Conservation (phyloP, 306 rosid genomes). For the Citrullus colocynthis region DNA sequence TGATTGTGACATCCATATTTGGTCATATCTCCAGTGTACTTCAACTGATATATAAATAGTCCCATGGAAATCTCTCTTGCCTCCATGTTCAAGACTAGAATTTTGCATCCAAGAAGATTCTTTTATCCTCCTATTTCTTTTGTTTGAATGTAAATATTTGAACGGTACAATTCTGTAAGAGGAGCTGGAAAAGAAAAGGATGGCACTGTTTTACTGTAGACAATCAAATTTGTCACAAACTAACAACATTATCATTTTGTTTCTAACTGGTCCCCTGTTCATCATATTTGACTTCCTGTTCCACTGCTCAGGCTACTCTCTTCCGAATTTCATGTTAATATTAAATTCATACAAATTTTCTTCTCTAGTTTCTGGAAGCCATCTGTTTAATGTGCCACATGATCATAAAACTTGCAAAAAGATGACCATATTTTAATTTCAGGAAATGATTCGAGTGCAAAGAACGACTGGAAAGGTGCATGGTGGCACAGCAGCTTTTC, state of each 20-base stretch:
- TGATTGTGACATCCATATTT: no score
- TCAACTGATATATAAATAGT: background rate
- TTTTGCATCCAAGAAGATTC: no score
- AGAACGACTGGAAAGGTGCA: conserved; percentile 93
- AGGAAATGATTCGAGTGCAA: conserved; percentile 79
- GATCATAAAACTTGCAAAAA: conserved; percentile 4
- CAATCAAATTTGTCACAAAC: background rate
- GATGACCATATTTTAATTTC: conserved; percentile 17
- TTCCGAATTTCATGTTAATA: background rate
- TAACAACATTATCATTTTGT: background rate
- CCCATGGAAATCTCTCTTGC: background rate
- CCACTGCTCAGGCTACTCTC: background rate
- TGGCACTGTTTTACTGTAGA: background rate
- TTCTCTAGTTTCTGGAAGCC: background rate
- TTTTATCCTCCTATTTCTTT: background rate
- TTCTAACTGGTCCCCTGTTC: background rate
- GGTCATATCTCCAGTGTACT: no score
- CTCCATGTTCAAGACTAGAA: background rate
- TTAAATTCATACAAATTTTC: no score
- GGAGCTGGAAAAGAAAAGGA: background rate
- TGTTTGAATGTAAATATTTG: background rate
- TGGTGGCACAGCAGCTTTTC: conserved; percentile 96
- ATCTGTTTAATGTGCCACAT: background rate
- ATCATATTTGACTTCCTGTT: background rate
- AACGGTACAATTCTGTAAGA: background rate